These are phyloP conservation scores for Dactylella cylindrospora DNA, from an alignment of 2,329 filamentous ascomycete genomes.

Conservation along the genomic window DNA sequence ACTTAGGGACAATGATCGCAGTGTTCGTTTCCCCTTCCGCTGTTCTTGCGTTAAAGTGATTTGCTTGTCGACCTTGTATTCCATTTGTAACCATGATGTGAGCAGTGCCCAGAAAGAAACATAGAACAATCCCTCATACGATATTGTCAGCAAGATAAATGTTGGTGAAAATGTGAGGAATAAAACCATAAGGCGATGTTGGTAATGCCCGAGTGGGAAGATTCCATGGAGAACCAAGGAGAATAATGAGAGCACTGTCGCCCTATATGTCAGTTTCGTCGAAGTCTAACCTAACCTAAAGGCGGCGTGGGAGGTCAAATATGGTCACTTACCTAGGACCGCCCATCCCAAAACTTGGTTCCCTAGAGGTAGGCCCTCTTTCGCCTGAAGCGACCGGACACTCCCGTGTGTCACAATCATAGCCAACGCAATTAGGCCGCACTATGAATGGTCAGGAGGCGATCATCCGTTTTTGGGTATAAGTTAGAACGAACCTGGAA, in stretches of 20 bases:
- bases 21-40: neutral
- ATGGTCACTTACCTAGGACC: conserved; percentile 64
- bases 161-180: conserved; percentile 91
- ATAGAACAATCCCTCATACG: conserved; percentile 96
- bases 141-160: conserved; percentile 95
- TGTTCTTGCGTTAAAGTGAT: neutral
- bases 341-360: conserved; percentile 86
- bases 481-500: conserved; percentile 52
- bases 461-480: neutral
- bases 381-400: conserved; percentile 79
- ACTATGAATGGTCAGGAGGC: conserved; percentile 7
- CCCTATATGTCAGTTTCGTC: too few species aligned
- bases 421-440: conserved; percentile 57
- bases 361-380: conserved; percentile 77
- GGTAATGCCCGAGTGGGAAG: conserved; percentile 80
- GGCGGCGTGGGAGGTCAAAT: too few species aligned
- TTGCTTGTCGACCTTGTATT: conserved; percentile 69
- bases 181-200: conserved; percentile 82
- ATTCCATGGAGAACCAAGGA: conserved; percentile 80
- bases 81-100: conserved; percentile 86
- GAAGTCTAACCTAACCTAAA: too few species aligned
- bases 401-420: conserved; percentile 87
- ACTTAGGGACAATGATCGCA: conserved; percentile 66
- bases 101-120: conserved; percentile 80
- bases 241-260: conserved; percentile 71